Evolutionary conservation across 2,329 filamentous ascomycete species (phyloP).

Genomic region (Trichophaea hybrida): DNA sequence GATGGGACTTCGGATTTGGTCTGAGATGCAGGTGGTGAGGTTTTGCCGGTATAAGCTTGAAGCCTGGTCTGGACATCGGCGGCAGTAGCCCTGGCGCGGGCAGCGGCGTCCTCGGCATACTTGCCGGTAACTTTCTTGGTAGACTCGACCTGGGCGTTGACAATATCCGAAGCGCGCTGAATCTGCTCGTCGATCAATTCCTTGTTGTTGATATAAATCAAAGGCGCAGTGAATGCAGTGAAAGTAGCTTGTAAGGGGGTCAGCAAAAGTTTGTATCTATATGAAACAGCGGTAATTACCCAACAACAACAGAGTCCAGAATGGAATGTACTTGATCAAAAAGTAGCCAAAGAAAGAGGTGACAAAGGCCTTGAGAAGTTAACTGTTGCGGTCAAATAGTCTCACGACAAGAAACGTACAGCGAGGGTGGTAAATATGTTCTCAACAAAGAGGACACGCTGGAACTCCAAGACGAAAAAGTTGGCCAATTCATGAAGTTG

Average conservation of each 20-base stretch:
- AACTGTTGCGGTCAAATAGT: slow-evolving; percentile 3
- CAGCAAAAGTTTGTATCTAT: not conserved
- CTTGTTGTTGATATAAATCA: slow-evolving; percentile 53
- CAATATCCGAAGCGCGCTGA: slow-evolving; percentile 42
- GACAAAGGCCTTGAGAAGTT: slow-evolving; percentile 39
- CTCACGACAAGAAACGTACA: slow-evolving; percentile 36
- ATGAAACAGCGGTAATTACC: slow-evolving; percentile 14
- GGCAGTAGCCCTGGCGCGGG: slow-evolving; percentile 52
- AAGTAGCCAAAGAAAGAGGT: slow-evolving; percentile 51
- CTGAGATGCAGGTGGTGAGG: slow-evolving; percentile 24
- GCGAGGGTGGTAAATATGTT: slow-evolving; percentile 46
- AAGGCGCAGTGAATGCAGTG: slow-evolving; percentile 46
- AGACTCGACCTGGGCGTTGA: slow-evolving; percentile 50
- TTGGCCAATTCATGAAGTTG: slow-evolving; percentile 55
- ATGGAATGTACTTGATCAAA: slow-evolving; percentile 53
- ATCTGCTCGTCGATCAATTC: slow-evolving; percentile 53
- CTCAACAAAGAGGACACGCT: slow-evolving; percentile 54
- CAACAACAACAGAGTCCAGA: slow-evolving; percentile 53
- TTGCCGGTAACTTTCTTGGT: slow-evolving; percentile 47
- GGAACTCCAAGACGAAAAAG: slow-evolving; percentile 56
- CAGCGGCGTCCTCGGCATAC: slow-evolving; percentile 48
- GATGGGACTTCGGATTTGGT: not conserved
- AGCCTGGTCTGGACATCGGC: slow-evolving; percentile 55
- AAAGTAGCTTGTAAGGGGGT: slow-evolving; percentile 34
- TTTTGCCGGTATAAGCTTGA: slow-evolving; percentile 15